Evolutionary conservation across 805 yeast species (phyloP).

Genomic region (Metschnikowia bowlesiae): DNA sequence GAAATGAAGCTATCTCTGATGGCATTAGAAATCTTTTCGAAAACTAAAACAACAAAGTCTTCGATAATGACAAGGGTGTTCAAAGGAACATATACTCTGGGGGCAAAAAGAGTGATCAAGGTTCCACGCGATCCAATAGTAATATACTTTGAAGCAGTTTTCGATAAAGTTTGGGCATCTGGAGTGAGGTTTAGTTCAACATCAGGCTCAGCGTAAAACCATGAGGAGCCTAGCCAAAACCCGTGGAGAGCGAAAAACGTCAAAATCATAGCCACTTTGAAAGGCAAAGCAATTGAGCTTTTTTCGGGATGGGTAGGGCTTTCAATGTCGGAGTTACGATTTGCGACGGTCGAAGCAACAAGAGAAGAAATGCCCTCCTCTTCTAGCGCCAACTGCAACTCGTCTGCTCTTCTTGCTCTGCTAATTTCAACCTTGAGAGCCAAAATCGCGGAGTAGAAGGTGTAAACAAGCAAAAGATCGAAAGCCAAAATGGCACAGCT

Average conservation of each 20-base stretch:
- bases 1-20: slow-evolving; percentile 78
- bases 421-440: slow-evolving; percentile 86
- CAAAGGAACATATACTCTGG: slow-evolving; percentile 55
- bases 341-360: slow-evolving; percentile 68
- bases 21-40: slow-evolving; percentile 58
- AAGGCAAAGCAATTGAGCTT: slow-evolving; percentile 41
- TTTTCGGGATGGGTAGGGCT: slow-evolving; percentile 22
- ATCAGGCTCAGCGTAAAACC: slow-evolving; percentile 44
- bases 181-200: slow-evolving; percentile 13
- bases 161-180: slow-evolving; percentile 27
- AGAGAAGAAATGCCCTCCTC: slow-evolving; percentile 83
- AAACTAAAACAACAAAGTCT: slow-evolving; percentile 48
- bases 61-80: slow-evolving; percentile 56
- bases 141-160: slow-evolving; percentile 41
- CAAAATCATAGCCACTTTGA: slow-evolving; percentile 57
- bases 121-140: slow-evolving; percentile 46
- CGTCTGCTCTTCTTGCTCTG: slow-evolving; percentile 75
- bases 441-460: slow-evolving; percentile 79
- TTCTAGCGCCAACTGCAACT: slow-evolving; percentile 73
- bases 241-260: slow-evolving; percentile 60
- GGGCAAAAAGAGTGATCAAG: slow-evolving; percentile 54
- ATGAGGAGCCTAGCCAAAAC: slow-evolving; percentile 65
- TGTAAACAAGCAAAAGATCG: slow-evolving; percentile 69
- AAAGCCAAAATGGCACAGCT: slow-evolving; percentile 63
- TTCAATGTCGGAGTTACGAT: slow-evolving; percentile 33